Evolutionary conservation across 371 early-diverging fungal genomes (phyloP), one percentile per base, ranked within the genome.

Genomic region (Mortierella sp.): DNA sequence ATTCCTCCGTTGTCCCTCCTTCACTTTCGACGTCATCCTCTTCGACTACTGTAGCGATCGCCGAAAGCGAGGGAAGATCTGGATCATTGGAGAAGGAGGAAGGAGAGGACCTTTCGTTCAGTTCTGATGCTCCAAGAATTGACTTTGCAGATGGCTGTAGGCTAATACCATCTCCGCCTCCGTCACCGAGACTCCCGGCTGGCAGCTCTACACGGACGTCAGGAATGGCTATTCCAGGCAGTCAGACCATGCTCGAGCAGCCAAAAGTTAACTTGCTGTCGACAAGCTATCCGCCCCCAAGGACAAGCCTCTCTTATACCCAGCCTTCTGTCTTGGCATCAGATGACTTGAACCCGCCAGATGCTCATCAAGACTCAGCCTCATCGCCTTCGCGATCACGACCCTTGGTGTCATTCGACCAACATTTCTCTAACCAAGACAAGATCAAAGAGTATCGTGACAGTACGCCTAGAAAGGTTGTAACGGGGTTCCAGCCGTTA

Each of bases 251-350:
- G 65, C 32, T 73, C 58, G 78, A 69, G 48, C 74, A 78, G n/a
- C 74, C 74, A 43, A 73, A 69, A 63, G 32, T 28, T 11, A 65
- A 19, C 9, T 58, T 69, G 21, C 70, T 78, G 28, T 78, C 78
- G 24, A 78, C 78, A 28, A 78, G 78, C 47, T 78, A 72, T 32
- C 78, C 78, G 2, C 78, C 78, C n/a, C 78, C 78, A n/a, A 72
- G 77, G 45, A 45, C 65, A 41, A 77, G 77, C 55, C 61, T 77
- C 13, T 72, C 72, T 10, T 77, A 72, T 36, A 62, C 58, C 52
- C 59, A 32, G 11, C 57, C 61, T 9, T 45, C 67, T 0, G 62
- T 43, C 5, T 45, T 60, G 15, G 65, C 45, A 22, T 47, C 53
- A 0, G 70, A 59, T 33, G 59, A 52, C n/a, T 4, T 58, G 5